A percentile compares a stretch with the other conserved stretches of the same genome.
Conservation (phyloP, 305 asterid genomes). For the Fraxinus platypoda region DNA sequence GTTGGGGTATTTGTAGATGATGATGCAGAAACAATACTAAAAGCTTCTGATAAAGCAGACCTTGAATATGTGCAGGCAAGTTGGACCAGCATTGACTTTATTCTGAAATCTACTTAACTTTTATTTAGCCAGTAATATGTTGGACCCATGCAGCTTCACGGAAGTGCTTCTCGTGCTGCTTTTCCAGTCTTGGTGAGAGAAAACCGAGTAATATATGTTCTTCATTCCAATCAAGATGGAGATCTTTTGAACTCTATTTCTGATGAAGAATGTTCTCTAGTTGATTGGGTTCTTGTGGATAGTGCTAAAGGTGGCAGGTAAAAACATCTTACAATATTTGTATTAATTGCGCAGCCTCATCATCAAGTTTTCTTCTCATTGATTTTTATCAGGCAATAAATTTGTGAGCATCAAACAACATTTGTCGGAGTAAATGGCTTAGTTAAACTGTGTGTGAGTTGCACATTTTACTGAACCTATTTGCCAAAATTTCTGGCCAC, state of each 20-base stretch:
- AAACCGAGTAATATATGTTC: conserved; percentile 64
- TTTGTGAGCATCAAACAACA: background rate
- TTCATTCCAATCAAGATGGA: conserved; percentile 78
- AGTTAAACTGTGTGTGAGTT: background rate
- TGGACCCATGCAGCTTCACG: conserved; percentile 70
- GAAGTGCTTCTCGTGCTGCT: conserved; percentile 74
- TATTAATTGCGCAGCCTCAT: background rate
- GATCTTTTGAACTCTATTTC: conserved; percentile 61
- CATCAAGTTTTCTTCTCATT: background rate
- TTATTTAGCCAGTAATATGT: conserved; percentile 17
- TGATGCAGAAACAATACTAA: conserved; percentile 66
- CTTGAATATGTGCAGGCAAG: conserved; percentile 89
- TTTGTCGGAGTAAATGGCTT: background rate
- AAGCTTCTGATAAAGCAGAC: conserved; percentile 65
- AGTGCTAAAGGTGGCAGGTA: conserved; percentile 92
- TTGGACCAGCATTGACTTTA: conserved; percentile 10
- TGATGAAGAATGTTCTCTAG: conserved; percentile 61
- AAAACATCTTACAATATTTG: background rate
- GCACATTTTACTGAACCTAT: background rate
- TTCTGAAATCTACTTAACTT: conserved; percentile 9
- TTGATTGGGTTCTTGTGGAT: conserved; percentile 88
- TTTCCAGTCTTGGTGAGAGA: conserved; percentile 54
- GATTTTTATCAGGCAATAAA: background rate
- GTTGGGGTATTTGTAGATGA: conserved; percentile 97
- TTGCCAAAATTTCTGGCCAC: background rate